These are phyloP conservation scores for Isoetes engelmannii DNA, from an alignment of 83 land plant species.

Conservation along the genomic window DNA sequence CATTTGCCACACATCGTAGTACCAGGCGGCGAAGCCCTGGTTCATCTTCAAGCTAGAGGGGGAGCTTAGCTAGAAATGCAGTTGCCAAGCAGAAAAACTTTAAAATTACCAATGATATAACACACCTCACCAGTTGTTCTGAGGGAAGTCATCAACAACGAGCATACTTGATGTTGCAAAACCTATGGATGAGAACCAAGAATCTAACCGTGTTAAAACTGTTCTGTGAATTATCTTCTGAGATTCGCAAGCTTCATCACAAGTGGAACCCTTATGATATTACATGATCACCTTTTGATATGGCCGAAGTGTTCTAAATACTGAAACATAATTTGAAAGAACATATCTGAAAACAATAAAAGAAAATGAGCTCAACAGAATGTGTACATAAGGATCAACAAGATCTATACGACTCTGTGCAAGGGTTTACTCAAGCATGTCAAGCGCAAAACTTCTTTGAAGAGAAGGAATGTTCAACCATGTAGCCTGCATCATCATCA, in stretches of 20 bases:
- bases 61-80: slow-evolving; percentile 10
- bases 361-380: slow-evolving; percentile 7
- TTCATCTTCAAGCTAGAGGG: slow-evolving; percentile 74
- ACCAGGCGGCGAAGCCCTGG: slow-evolving; percentile 92
- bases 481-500: slow-evolving; percentile 46
- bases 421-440: slow-evolving; percentile 77
- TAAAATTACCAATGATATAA: not conserved
- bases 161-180: slow-evolving; percentile 86
- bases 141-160: slow-evolving; percentile 93
- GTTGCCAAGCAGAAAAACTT: slow-evolving; percentile 6
- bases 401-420: not conserved
- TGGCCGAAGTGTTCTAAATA: slow-evolving; percentile 57
- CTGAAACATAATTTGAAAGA: slow-evolving; percentile 68
- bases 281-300: slow-evolving; percentile 65
- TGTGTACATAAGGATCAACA: not conserved
- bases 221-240: too few relatives aligned
- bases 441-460: slow-evolving; percentile 81
- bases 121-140: slow-evolving; percentile 82
- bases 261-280: not conserved
- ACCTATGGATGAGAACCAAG: slow-evolving; percentile 39
- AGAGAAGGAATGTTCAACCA: slow-evolving; percentile 71
- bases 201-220: not conserved
- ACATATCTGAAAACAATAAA: slow-evolving; percentile 55
- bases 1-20: slow-evolving; percentile 87
- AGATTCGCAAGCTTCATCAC: too few relatives aligned